Evolutionary conservation across 805 yeast genomes (phyloP).

Genomic region (Hanseniaspora mollemarum): DNA sequence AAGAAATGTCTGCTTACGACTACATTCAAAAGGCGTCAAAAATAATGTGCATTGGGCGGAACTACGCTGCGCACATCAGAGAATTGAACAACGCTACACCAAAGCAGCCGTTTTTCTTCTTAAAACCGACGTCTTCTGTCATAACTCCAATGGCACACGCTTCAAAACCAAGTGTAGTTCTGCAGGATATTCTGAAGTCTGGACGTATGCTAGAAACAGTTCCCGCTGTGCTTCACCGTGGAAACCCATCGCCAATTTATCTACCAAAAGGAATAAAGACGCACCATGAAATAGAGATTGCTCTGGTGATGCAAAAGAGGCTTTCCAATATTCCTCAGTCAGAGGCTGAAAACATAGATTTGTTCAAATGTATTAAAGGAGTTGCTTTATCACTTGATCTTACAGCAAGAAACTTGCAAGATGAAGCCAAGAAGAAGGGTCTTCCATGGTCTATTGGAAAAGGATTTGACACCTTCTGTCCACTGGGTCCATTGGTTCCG

Average conservation of each 20-base stretch:
- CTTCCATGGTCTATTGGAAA: slow-evolving; percentile 95
- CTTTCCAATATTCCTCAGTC: slow-evolving; percentile 49
- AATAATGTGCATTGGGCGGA: slow-evolving; percentile 89
- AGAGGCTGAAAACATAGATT: slow-evolving; percentile 41
- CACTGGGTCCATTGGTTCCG: slow-evolving; percentile 65
- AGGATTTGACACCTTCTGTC: slow-evolving; percentile 93
- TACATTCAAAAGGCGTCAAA: slow-evolving; percentile 59
- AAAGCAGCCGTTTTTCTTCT: slow-evolving; percentile 77
- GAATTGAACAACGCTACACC: slow-evolving; percentile 80
- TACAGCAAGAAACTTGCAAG: slow-evolving; percentile 94
- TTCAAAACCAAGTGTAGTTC: not conserved
- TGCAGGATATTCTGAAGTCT: slow-evolving; percentile 15
- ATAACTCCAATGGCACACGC: slow-evolving; percentile 38
- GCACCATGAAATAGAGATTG: slow-evolving; percentile 91
- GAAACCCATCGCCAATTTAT: slow-evolving; percentile 57
- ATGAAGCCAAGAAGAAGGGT: slow-evolving; percentile 85
- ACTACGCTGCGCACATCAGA: slow-evolving; percentile 89
- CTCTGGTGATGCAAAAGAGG: slow-evolving; percentile 55
- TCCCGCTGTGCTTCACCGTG: slow-evolving; percentile 21
- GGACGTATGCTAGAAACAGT: not conserved
- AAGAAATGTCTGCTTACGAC: slow-evolving; percentile 34
- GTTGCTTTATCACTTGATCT: slow-evolving; percentile 83
- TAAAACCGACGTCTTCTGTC: slow-evolving; percentile 77
- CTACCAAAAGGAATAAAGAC: slow-evolving; percentile 70
- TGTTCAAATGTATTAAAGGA: slow-evolving; percentile 63